phyloP scores from a whole-genome alignment of 805 yeast species.

The Tetrapisispora fleetii region DNA sequence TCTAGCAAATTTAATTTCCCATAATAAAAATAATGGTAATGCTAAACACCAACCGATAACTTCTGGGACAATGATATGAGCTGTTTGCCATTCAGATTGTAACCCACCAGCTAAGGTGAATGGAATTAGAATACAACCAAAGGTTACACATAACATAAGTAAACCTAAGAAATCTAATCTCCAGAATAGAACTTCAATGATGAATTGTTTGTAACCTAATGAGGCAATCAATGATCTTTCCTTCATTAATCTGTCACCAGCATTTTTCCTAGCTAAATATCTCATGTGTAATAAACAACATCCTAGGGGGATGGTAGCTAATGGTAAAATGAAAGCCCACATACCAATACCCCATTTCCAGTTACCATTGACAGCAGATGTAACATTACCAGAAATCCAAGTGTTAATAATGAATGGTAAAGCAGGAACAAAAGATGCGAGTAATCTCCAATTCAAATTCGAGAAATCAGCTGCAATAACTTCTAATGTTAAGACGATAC shows the following conservation, averaged over 20 bases:
- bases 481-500: constrained; percentile 44
- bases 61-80: constrained; percentile 51
- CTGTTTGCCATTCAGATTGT: constrained; percentile 42
- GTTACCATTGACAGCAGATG: constrained; percentile 27
- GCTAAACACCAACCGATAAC: constrained; percentile 44
- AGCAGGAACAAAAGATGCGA: constrained; percentile 51
- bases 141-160: constrained; percentile 42
- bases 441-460: constrained; percentile 53
- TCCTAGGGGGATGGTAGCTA: constrained; percentile 40
- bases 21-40: constrained; percentile 42
- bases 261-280: constrained; percentile 34
- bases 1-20: constrained; percentile 47
- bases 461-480: constrained; percentile 54
- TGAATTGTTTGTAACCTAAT: constrained; percentile 14
- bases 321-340: constrained; percentile 51
- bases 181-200: constrained; percentile 42
- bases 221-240: constrained; percentile 16
- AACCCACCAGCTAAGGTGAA: constrained; percentile 60
- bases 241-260: constrained; percentile 25
- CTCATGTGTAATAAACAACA: constrained; percentile 40
- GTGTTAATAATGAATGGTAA: constrained; percentile 61
- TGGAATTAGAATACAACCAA: constrained; percentile 56
- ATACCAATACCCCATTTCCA: constrained; percentile 52
- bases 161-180: constrained; percentile 53
- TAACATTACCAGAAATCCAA: constrained; percentile 55